Conservation (phyloP, 257 asterid genomes). For the Solanum boliviense region DNA sequence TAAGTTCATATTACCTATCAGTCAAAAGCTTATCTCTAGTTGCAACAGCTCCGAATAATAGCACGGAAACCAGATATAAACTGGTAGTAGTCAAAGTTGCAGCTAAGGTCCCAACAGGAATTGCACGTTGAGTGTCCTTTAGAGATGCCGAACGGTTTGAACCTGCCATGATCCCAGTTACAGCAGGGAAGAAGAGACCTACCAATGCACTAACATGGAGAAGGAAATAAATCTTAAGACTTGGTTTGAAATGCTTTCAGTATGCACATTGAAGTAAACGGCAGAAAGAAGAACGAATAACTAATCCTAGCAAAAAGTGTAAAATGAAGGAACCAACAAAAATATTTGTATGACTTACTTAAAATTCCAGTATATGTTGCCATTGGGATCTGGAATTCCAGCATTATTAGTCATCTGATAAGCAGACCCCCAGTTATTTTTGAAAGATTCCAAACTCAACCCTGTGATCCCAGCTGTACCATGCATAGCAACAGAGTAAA, state of each 20-base stretch:
- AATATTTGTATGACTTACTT: conserved; percentile 27
- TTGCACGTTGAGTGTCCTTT: conserved; percentile 95
- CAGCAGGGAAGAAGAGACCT: conserved; percentile 99
- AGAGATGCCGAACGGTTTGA: conserved; percentile 98
- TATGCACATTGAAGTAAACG: neutral
- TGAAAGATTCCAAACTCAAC: conserved; percentile 69
- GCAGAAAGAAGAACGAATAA: neutral
- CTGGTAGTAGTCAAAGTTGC: conserved; percentile 79
- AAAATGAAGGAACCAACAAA: neutral
- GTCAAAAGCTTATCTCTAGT: conserved; percentile 94
- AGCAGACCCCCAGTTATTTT: conserved; percentile 67
- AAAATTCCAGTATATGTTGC: conserved; percentile 76
- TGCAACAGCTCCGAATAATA: conserved; percentile 90
- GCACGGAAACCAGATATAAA: conserved; percentile 65
- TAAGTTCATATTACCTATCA: conserved; percentile 52
- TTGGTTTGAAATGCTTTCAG: neutral
- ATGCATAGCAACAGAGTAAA: conserved; percentile 4
- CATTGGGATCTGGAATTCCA: conserved; percentile 93
- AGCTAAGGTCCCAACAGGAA: conserved; percentile 90
- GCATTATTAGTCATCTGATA: conserved; percentile 90
- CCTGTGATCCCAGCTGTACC: conserved; percentile 89
- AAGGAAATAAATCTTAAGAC: neutral
- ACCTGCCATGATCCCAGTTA: conserved; percentile 99
- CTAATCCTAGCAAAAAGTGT: neutral
- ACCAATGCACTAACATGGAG: conserved; percentile 82